Percentiles rank a stretch among this genome's conserved stretches.
Evolutionary conservation across 441 rosid genomes (phyloP).

Genomic region (Adansonia madagascariensis): DNA sequence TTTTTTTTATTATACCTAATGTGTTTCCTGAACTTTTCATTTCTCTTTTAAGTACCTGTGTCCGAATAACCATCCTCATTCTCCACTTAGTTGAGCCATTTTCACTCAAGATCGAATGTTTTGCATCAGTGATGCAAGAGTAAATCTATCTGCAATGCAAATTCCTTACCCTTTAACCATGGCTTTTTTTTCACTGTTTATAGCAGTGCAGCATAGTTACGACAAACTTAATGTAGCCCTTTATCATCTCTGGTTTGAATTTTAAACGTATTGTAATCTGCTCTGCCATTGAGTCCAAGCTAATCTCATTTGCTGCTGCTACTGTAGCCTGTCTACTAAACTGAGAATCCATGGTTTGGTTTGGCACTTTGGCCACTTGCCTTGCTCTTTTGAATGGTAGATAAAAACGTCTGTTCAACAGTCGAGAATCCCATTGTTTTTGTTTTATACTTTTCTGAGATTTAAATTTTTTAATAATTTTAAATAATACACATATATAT

Average conservation of each 20-base stretch:
- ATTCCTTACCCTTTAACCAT: background rate
- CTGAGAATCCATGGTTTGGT: background rate
- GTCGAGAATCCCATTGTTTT: background rate
- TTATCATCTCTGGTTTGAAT: background rate
- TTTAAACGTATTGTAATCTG: background rate
- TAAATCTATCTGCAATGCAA: background rate
- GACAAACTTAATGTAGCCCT: too few relatives aligned
- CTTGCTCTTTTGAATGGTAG: background rate
- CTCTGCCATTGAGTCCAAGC: background rate
- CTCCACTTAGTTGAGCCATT: background rate
- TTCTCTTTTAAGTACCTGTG: too few relatives aligned
- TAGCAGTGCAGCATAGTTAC: background rate
- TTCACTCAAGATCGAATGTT: background rate
- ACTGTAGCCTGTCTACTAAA: background rate
- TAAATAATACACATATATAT: too few relatives aligned
- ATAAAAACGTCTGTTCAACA: background rate
- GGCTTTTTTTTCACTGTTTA: background rate
- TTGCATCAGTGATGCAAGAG: background rate
- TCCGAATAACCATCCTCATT: background rate
- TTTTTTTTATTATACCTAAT: too few relatives aligned
- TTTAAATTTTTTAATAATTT: too few relatives aligned
- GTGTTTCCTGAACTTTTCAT: too few relatives aligned
- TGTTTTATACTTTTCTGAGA: background rate
- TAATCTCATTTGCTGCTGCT: background rate
- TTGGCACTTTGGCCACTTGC: background rate